Evolutionary conservation across 192 early-diverging fungal genomes (phyloP), one percentile per base, ranked within the genome.

Genomic region (Gamsiella multidivaricata): DNA sequence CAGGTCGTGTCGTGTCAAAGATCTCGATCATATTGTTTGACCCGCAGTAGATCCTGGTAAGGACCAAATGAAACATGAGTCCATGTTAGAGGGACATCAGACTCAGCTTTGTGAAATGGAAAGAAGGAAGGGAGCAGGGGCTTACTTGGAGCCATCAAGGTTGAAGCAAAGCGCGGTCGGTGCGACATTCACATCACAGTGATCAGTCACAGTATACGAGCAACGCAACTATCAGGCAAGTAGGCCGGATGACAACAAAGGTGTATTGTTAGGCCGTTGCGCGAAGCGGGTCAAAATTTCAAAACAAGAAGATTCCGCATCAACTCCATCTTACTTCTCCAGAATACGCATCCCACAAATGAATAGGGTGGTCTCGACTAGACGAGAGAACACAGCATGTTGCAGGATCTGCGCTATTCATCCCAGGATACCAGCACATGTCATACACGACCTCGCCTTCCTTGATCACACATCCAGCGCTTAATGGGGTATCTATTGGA

Each of bases 311-410:
- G n/a, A n/a, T n/a, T n/a, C n/a, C n/a, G n/a, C n/a, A n/a, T n/a
- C n/a, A 7, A 36, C 20, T 8, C 12, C 12, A 29, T 32, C 32
- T 69, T 80, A 89, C 88, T 49, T 87, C 75, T 32, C 88, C 88
- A 22, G 88, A 85, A 34, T 69, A 85, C 0, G 84, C 85, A 72
- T 94, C 92, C 85, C 94, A 92, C 59, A 96, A 54, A 26, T 87
- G 93, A 5, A 94, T 61, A 1, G 94, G 93, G 45, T 94, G 92
- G 39, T 94, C 94, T 47, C 93, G 81, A 23, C 83, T 84, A 9
- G 88, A 88, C 2, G 85, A 82, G 3, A 91, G 52, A 2, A 94
- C 69, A 22, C 87, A 90, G 76, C 88, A 89, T 9, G 89, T 85
- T 11, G 75, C 78, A 3, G 88, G 86, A 52, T 92, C 86, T 69